Percentiles rank a stretch among this genome's conserved stretches.
Conservation (phyloP, 2,329 filamentous ascomycete genomes). For the Scytalidium lignicola region DNA sequence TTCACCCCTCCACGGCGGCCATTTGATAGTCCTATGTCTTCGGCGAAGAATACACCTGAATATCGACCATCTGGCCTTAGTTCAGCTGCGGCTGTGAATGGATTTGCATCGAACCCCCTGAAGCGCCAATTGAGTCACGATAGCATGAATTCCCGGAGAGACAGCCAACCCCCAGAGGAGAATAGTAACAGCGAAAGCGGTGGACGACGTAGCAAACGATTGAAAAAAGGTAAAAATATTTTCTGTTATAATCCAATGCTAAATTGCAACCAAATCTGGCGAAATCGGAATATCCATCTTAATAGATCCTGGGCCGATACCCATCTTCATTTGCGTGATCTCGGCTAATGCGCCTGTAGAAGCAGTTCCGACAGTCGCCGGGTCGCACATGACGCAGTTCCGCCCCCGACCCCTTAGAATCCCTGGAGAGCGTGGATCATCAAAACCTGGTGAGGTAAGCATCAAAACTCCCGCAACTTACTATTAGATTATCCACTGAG, state of each 20-base stretch:
- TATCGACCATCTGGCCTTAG: conserved; percentile 50
- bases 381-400: conserved; percentile 94
- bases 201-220: conserved; percentile 82
- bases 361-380: conserved; percentile 77
- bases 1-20: conserved; percentile 49
- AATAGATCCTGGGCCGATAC: background rate
- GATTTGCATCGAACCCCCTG: conserved; percentile 47
- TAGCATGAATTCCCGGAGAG: conserved; percentile 30
- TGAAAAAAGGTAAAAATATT: conserved; percentile 69
- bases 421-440: conserved; percentile 39
- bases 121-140: conserved; percentile 73
- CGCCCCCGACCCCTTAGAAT: conserved; percentile 71
- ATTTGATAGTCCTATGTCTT: conserved; percentile 57
- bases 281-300: too few relatives aligned
- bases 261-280: too few relatives aligned
- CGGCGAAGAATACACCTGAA: conserved; percentile 62
- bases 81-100: conserved; percentile 47
- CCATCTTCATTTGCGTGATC: too few relatives aligned
- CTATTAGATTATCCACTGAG: conserved; percentile 21
- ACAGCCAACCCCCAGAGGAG: conserved; percentile 33
- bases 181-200: conserved; percentile 45
- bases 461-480: conserved; percentile 46
- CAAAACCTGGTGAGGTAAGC: conserved; percentile 47
- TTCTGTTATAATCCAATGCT: background rate
- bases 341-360: conserved; percentile 41